Evolutionary conservation across 257 asterid species (phyloP).

Genomic region (Prunella vulgaris): DNA sequence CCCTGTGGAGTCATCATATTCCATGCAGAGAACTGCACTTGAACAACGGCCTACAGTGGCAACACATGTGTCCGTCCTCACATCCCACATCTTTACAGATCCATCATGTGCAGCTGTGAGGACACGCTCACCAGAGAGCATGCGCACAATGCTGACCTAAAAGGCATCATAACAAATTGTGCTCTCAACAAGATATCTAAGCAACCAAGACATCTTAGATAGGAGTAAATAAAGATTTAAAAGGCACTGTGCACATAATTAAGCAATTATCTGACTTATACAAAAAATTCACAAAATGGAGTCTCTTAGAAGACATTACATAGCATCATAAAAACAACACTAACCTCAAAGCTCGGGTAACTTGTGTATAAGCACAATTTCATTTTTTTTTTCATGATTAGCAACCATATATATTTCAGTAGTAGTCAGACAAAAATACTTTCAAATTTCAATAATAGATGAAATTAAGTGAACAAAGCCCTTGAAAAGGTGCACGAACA

Average conservation of each 20-base stretch:
- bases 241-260: not conserved
- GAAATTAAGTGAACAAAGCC: too few species aligned
- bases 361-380: not conserved
- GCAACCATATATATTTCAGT: not conserved
- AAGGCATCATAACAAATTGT: slow-evolving; percentile 23
- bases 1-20: slow-evolving; percentile 86
- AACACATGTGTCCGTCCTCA: slow-evolving; percentile 94
- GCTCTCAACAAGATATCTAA: not conserved
- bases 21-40: slow-evolving; percentile 93
- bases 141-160: slow-evolving; percentile 85
- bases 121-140: slow-evolving; percentile 98
- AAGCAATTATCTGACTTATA: not conserved
- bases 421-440: not conserved
- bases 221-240: not conserved
- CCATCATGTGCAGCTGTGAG: slow-evolving; percentile 98
- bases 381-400: not conserved
- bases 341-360: not conserved
- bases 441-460: too few species aligned
- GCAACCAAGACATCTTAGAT: not conserved
- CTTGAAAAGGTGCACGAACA: not conserved
- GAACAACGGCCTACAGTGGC: slow-evolving; percentile 95
- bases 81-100: slow-evolving; percentile 99
- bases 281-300: not conserved
- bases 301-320: not conserved
- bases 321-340: not conserved